Base-by-base conservation (phyloP, 768 basidiomycete species). In the Pisolithus albus region DNA sequence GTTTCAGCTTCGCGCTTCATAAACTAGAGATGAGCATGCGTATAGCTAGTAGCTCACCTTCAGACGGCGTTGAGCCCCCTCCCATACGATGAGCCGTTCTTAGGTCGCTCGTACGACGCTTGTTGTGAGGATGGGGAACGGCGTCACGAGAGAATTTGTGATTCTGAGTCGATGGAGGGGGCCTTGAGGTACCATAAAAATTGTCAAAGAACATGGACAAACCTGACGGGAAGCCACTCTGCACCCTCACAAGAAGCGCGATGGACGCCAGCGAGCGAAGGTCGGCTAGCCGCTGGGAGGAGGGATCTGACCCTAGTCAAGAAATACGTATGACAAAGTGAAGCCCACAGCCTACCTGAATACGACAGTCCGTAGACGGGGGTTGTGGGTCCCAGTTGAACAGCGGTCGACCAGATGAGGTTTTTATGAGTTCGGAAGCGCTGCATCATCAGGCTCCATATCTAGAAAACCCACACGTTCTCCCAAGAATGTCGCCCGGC, bases 91-190 rank as follows among this genome's bases (percentile, higher is more conserved):
- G 67, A 81, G 75, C 82, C 82, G 75, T 79, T 71, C 83, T 82
- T 82, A 76, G 82, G 75, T 71, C 77, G 77, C 76, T 80, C 81
- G 82, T 82, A 79, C 81, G 74, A 80, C 78, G 81, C 77, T 80
- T 84, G 70, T 82, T 84, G 81, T 54, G 71, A 75, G 80, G 82
- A 74, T 79, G 82, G 63, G 63, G 73, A 81, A 76, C 64, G 75
- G 72, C 71, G 76, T 84, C 83, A 64, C 72, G 68, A 60, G 59
- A 69, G 62, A 60, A 62, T 53, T 51, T 56, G 53, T 54, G 58
- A 61, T 69, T 59, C 46, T 53, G 43, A 10, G 46, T 52, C 43
- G 46, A 55, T 53, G 52, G 56, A 49, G 47, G 55, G 49, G 47
- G 24, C 41, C 44, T 15, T 19, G 46, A n/a, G 16, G 24, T 23